phyloP scores from a whole-genome alignment of 805 yeast species.

The Teunomyces aglyptinius region DNA sequence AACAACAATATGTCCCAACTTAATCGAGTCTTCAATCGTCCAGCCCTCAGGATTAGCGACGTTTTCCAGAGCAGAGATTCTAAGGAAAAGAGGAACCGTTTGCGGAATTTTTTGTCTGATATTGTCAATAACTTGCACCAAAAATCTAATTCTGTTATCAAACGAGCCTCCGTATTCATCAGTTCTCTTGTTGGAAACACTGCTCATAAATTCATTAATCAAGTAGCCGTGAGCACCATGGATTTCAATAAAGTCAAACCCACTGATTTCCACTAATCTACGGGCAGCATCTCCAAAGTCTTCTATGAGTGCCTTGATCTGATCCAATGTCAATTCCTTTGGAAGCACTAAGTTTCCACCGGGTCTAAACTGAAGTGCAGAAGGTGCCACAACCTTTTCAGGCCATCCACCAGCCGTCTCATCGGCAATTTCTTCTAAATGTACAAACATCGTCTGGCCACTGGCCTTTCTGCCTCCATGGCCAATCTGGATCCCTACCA shows the following conservation, averaged over 20 bases:
- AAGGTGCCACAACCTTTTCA: constrained; percentile 45
- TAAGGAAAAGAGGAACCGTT: constrained; percentile 44
- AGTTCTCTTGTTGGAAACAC: constrained; percentile 33
- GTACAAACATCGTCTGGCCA: constrained; percentile 29
- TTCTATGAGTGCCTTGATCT: constrained; percentile 40
- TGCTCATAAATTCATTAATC: constrained; percentile 39
- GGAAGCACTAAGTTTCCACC: constrained; percentile 31
- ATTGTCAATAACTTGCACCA: constrained; percentile 53
- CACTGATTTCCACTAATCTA: constrained; percentile 26
- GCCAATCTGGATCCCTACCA: constrained; percentile 14
- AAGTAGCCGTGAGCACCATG: constrained; percentile 44
- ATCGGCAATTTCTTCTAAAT: constrained; percentile 28
- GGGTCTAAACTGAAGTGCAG: constrained; percentile 34
- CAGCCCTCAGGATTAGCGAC: constrained; percentile 34
- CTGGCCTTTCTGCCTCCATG: constrained; percentile 28
- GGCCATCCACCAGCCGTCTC: constrained; percentile 42
- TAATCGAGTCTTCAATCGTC: constrained; percentile 45
- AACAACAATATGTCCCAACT: constrained; percentile 37
- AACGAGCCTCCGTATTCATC: constrained; percentile 46
- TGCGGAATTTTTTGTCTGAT: constrained; percentile 39
- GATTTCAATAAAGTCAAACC: constrained; percentile 43
- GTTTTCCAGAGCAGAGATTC: constrained; percentile 48
- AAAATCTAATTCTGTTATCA: constrained; percentile 41
- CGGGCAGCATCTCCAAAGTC: constrained; percentile 38
- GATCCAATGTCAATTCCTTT: constrained; percentile 41